A percentile compares a stretch with the other conserved stretches of the same genome.
phyloP scores from a whole-genome alignment of 768 basidiomycete species.

The Gyrodon lividus region DNA sequence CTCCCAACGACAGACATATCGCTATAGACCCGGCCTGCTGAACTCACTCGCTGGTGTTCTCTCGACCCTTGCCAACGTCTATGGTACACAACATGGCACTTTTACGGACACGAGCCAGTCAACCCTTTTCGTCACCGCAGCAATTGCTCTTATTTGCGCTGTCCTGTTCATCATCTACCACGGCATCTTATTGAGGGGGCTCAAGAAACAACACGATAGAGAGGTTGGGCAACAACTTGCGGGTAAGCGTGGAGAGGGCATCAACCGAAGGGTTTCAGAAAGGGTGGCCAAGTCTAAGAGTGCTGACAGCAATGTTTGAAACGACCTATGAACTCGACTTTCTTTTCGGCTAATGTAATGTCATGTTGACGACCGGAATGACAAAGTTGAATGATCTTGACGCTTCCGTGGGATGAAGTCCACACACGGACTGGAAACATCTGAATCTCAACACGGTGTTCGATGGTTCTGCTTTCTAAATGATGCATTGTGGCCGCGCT shows the following conservation, averaged over 20 bases:
- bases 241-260: neutral
- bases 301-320: neutral
- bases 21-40: constrained; percentile 45
- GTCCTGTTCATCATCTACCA: constrained; percentile 13
- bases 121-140: constrained; percentile 43
- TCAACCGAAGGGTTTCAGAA: neutral
- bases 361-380: neutral
- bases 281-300: neutral
- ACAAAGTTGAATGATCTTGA: neutral
- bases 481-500: too few relatives aligned
- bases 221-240: neutral
- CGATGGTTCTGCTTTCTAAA: too few relatives aligned
- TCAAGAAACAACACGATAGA: neutral
- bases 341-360: neutral
- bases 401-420: neutral
- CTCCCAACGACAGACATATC: neutral
- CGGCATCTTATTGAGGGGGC: neutral
- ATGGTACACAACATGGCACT: constrained; percentile 44
- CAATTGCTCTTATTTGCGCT: constrained; percentile 36
- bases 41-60: constrained; percentile 53
- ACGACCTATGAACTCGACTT: neutral
- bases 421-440: too few relatives aligned
- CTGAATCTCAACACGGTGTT: too few relatives aligned
- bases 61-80: constrained; percentile 47
- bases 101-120: constrained; percentile 40